Evolutionary conservation across 2,329 filamentous ascomycete species (phyloP).

Genomic region (Hypoxylon sp.): DNA sequence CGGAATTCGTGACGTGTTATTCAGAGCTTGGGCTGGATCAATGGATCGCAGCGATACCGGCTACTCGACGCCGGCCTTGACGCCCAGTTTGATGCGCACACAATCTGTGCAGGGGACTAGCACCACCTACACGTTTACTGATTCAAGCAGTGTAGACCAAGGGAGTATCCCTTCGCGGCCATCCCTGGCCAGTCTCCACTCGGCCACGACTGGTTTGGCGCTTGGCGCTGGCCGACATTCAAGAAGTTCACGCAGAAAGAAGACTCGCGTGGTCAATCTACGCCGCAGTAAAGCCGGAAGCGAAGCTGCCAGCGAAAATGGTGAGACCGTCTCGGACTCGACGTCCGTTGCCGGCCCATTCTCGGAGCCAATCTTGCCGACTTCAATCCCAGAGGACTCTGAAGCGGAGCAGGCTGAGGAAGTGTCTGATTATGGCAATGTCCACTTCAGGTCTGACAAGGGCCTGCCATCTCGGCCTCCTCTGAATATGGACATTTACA

Average conservation of each 20-base stretch:
- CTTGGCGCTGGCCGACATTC: constrained; percentile 70
- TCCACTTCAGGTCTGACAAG: constrained; percentile 57
- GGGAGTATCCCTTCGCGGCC: constrained; percentile 76
- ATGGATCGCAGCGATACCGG: constrained; percentile 74
- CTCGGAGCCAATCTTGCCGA: constrained; percentile 70
- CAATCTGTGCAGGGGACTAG: constrained; percentile 71
- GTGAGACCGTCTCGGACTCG: constrained; percentile 64
- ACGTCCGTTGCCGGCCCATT: constrained; percentile 69
- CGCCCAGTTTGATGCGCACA: constrained; percentile 70
- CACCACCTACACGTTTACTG: constrained; percentile 79
- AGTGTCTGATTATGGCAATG: constrained; percentile 53
- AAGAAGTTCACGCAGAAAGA: constrained; percentile 79
- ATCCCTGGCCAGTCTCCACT: constrained; percentile 72
- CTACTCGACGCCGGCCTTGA: constrained; percentile 61
- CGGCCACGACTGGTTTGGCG: constrained; percentile 71
- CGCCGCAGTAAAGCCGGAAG: constrained; percentile 70
- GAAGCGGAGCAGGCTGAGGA: constrained; percentile 59
- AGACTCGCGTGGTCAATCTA: constrained; percentile 85
- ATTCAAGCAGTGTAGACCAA: constrained; percentile 73
- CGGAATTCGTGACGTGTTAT: constrained; percentile 88
- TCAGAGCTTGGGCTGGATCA: constrained; percentile 89
- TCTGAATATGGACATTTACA: constrained; percentile 53
- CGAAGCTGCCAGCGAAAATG: constrained; percentile 64
- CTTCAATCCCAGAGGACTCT: constrained; percentile 70
- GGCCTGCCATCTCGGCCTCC: constrained; percentile 51